Conservation (phyloP, 768 basidiomycete species). For the Lyophyllum atratum region DNA sequence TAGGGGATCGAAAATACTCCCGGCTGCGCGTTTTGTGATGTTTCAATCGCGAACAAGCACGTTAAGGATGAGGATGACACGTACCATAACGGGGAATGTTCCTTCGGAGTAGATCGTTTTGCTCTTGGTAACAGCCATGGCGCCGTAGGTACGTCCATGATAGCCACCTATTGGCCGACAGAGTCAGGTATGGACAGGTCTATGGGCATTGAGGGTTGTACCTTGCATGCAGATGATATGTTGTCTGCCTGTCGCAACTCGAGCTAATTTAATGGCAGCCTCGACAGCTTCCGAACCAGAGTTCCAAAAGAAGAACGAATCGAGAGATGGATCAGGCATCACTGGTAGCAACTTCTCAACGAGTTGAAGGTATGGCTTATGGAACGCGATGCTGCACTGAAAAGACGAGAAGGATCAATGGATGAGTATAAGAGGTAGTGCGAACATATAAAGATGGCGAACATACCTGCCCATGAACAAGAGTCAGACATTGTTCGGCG, state of each 20-base stretch:
- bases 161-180: slow-evolving; percentile 55
- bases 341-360: slow-evolving; percentile 82
- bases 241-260: slow-evolving; percentile 74
- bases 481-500: slow-evolving; percentile 81
- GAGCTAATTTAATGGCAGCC: slow-evolving; percentile 86
- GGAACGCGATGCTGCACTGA: slow-evolving; percentile 88
- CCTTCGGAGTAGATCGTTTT: slow-evolving; percentile 91
- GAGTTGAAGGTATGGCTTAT: slow-evolving; percentile 83
- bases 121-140: slow-evolving; percentile 91
- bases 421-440: too few relatives aligned
- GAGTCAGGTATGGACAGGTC: neutral
- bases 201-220: slow-evolving; percentile 4
- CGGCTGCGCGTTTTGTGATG: slow-evolving; percentile 53
- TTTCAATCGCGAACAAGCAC: neutral
- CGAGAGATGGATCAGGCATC: slow-evolving; percentile 89
- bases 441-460: neutral
- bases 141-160: slow-evolving; percentile 92
- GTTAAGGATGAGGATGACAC: neutral
- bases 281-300: slow-evolving; percentile 95
- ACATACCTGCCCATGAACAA: slow-evolving; percentile 77
- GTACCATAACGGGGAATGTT: slow-evolving; percentile 79
- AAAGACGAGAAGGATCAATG: neutral
- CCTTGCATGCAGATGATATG: slow-evolving; percentile 95
- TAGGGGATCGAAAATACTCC: slow-evolving; percentile 81
- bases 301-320: slow-evolving; percentile 98